Conservation (phyloP, 768 basidiomycete genomes). For the Mycena leptocephala region DNA sequence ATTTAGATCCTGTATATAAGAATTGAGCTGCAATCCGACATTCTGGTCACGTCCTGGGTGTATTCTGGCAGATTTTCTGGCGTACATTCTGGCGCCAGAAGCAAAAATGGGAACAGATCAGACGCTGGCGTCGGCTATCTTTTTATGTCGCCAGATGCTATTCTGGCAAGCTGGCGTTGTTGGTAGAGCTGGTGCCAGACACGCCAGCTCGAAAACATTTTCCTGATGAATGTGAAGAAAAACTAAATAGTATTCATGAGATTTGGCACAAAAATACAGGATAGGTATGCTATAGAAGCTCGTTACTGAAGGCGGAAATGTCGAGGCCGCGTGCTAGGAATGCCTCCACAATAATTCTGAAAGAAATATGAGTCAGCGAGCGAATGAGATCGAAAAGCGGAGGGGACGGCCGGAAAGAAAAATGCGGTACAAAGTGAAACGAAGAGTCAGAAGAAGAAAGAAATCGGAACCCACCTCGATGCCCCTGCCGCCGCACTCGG, state of each 20-base stretch:
- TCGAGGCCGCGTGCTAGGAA: too few relatives aligned
- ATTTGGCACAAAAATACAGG: too few relatives aligned
- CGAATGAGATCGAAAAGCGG: background rate
- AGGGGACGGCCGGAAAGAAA: background rate
- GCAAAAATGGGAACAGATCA: too few relatives aligned
- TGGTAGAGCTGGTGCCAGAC: conserved; percentile 13
- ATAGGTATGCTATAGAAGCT: too few relatives aligned
- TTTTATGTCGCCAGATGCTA: background rate
- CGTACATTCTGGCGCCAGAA: conserved; percentile 10
- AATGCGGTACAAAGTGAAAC: background rate
- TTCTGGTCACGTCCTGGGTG: background rate
- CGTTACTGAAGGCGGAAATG: too few relatives aligned
- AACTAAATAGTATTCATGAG: too few relatives aligned
- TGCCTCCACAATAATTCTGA: background rate
- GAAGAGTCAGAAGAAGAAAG: too few relatives aligned
- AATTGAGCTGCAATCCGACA: background rate
- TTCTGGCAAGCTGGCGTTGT: conserved; percentile 16
- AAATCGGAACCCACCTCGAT: too few relatives aligned
- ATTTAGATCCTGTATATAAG: background rate
- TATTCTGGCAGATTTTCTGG: background rate
- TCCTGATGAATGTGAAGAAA: conserved; percentile 12
- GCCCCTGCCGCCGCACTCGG: too few relatives aligned
- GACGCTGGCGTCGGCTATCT: conserved; percentile 4
- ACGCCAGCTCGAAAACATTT: conserved; percentile 21
- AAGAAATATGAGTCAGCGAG: background rate